Base-by-base conservation (phyloP, 345 rosid species). In the Eutrema japonicum region DNA sequence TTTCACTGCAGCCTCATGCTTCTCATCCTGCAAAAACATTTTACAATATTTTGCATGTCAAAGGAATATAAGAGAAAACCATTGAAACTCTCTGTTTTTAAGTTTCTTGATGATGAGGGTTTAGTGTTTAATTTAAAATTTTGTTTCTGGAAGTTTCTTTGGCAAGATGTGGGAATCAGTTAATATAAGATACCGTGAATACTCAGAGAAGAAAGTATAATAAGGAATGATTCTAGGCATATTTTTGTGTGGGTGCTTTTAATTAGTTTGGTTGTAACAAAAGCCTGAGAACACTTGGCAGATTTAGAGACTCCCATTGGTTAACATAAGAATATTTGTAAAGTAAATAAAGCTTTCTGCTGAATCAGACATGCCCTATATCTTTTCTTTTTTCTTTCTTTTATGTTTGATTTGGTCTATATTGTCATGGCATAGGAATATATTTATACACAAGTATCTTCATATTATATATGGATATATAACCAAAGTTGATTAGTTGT, bases 1-100 rank as follows among this genome's bases (percentile, higher is more conserved):
- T 60, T 62, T 83, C 68, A 82, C 55, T 56, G 71, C 51, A 81
- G 66, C 84, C 80, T 82, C 80, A 80, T 46, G 81, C 83, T 83
- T 68, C 79, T 84, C 88, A 82, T 73, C 86, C 94, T 85, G 85
- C 65, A 53, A 62, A 18, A 32, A 32, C 35, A 32, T 32, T 4
- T 32, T 32, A 32, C 4, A 4, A 32, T 4, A 30, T 30, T 42
- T 26, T 53, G 47, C 38, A 36, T 18, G 64, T 35, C 51, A 65
- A 56, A 73, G 26, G 12, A 10, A 42, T 58, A 36, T 29, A 6
- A 40, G 40, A 71, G 9, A 8, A 48, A 54, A 26, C 18, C 12
- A n/a, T 14, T 26, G 29, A 51, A 22, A 36, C 45, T 12, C 2
- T 48, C 30, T 2, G 13, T 6, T 38, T 68, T 58, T 10, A 3